phyloP scores from a whole-genome alignment of 2,329 filamentous ascomycete species.

The Lasiodiplodia sp. region DNA sequence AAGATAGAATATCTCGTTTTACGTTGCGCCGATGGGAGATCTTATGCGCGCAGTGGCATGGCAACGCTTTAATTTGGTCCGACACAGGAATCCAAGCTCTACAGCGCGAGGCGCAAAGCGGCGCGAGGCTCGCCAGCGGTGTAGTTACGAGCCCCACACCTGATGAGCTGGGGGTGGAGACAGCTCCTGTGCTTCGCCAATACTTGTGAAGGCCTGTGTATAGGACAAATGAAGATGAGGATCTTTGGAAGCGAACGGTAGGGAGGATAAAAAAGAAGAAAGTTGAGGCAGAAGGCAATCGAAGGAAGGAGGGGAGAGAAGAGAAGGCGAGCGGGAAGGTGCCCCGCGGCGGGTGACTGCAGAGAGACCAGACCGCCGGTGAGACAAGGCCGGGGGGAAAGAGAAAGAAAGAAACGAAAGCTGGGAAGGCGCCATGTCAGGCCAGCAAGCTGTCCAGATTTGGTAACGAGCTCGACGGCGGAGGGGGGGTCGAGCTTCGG shows the following conservation, averaged over 20 bases:
- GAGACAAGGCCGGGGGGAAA: constrained; percentile 12
- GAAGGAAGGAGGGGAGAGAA: constrained; percentile 22
- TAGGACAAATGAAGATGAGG: background rate
- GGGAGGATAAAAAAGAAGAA: background rate
- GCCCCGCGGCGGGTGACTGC: constrained; percentile 1
- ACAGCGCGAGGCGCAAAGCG: constrained; percentile 1
- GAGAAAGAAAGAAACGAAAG: background rate
- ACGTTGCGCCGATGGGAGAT: background rate
- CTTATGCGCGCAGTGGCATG: background rate
- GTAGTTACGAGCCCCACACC: background rate
- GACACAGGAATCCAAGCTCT: background rate
- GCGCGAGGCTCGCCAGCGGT: constrained; percentile 6
- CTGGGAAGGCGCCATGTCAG: constrained; percentile 6
- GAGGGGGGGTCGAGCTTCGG: background rate
- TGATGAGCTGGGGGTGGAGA: constrained; percentile 13
- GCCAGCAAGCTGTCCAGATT: constrained; percentile 20
- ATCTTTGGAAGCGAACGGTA: background rate
- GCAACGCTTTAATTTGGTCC: background rate
- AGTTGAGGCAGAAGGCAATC: background rate
- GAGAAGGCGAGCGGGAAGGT: constrained; percentile 3
- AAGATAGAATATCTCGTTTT: background rate
- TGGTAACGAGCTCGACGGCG: constrained; percentile 19
- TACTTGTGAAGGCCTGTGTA: background rate
- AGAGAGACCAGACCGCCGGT: background rate
- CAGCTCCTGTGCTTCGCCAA: background rate